These are phyloP conservation scores for Piper longum DNA, from an alignment of 164 flowering plant genomes.

Conservation along the genomic window DNA sequence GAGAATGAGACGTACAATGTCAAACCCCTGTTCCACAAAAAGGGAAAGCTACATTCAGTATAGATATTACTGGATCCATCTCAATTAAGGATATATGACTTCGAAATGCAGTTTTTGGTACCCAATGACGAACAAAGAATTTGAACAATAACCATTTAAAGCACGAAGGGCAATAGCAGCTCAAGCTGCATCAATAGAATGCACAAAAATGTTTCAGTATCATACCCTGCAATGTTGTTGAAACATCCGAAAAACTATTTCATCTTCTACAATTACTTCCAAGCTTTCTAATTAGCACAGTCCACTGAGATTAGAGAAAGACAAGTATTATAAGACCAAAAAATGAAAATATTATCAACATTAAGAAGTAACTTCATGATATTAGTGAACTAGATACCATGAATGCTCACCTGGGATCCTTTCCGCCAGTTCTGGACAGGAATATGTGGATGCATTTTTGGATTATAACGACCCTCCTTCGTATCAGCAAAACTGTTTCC, in stretches of 20 bases:
- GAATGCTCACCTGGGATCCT: slow-evolving; percentile 77
- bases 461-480: slow-evolving; percentile 91
- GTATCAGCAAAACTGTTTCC: slow-evolving; percentile 82
- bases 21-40: too few species aligned
- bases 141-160: too few species aligned
- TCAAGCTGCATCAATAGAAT: background rate
- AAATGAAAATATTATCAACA: background rate
- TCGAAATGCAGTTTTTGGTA: too few species aligned
- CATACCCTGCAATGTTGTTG: slow-evolving; percentile 75
- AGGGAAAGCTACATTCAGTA: too few species aligned
- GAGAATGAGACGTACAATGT: too few species aligned
- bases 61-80: too few species aligned
- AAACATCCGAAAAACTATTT: slow-evolving; percentile 60
- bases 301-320: slow-evolving; percentile 49
- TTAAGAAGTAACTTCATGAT: background rate
- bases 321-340: background rate
- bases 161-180: too few species aligned
- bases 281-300: slow-evolving; percentile 74
- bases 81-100: too few species aligned
- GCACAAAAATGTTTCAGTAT: background rate
- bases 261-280: slow-evolving; percentile 65
- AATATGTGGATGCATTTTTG: slow-evolving; percentile 78
- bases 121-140: too few species aligned
- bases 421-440: slow-evolving; percentile 91
- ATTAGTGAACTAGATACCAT: background rate